A percentile compares a stretch with the other conserved stretches of the same genome.
phyloP scores from a whole-genome alignment of 2,329 filamentous ascomycete species.

The Sporothrix globosa region DNA sequence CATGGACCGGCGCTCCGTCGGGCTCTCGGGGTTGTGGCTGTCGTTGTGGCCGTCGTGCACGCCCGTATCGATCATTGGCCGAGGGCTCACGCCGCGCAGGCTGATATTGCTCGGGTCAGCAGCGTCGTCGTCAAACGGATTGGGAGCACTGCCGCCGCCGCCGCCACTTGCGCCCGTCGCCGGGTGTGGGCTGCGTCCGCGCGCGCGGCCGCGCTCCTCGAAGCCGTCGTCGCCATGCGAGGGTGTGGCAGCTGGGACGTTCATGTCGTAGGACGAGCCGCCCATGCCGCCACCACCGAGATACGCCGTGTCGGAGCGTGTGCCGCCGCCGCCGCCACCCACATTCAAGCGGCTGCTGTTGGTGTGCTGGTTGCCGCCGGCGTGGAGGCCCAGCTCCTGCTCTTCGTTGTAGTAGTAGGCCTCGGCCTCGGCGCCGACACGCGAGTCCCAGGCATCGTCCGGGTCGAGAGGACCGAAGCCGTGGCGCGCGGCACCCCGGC shows the following conservation, averaged over 20 bases:
- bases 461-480: slow-evolving; percentile 67
- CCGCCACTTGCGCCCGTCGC: not conserved
- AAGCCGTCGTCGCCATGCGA: slow-evolving; percentile 38
- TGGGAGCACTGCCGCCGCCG: slow-evolving; percentile 47
- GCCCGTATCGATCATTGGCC: slow-evolving; percentile 63
- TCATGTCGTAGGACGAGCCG: slow-evolving; percentile 54
- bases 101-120: slow-evolving; percentile 63
- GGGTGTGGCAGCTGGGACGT: slow-evolving; percentile 45
- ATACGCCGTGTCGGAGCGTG: slow-evolving; percentile 32
- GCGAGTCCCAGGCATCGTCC: slow-evolving; percentile 83
- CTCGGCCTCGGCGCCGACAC: slow-evolving; percentile 74
- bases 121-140: slow-evolving; percentile 69
- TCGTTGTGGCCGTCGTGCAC: slow-evolving; percentile 41
- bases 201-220: slow-evolving; percentile 48
- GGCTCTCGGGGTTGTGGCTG: slow-evolving; percentile 55
- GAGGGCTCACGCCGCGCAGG: slow-evolving; percentile 72
- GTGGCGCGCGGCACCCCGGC: slow-evolving; percentile 46
- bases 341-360: slow-evolving; percentile 31
- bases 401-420: slow-evolving; percentile 67
- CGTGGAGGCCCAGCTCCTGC: slow-evolving; percentile 65
- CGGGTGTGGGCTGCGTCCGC: slow-evolving; percentile 47
- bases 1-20: slow-evolving; percentile 69
- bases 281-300: slow-evolving; percentile 29
- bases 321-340: not conserved
- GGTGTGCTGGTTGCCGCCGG: slow-evolving; percentile 43